These are phyloP conservation scores for Rhododendron ovatum DNA, from an alignment of 148 eudicot species.

Conservation along the genomic window DNA sequence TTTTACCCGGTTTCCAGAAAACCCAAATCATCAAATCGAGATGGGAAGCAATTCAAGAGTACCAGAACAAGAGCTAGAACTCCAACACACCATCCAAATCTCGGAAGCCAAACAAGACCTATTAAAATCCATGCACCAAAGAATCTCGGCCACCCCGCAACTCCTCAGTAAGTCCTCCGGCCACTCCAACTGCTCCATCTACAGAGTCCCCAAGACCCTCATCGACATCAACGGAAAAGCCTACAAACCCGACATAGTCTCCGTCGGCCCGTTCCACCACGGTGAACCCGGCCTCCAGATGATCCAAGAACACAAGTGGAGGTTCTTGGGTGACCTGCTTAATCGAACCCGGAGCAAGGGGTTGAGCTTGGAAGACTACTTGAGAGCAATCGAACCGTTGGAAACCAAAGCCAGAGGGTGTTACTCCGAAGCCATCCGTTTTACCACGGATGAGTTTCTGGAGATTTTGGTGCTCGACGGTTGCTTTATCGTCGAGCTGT, in stretches of 20 bases:
- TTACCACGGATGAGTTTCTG: constrained; percentile 26
- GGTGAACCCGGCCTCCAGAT: constrained; percentile 38
- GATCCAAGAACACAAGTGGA: constrained; percentile 82
- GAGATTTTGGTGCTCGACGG: constrained; percentile 75
- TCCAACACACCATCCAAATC: constrained; percentile 10
- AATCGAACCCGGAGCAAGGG: constrained; percentile 22
- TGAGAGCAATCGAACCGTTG: constrained; percentile 38
- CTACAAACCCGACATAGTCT: constrained; percentile 64
- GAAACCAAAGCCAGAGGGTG: constrained; percentile 46
- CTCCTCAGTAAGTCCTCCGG: constrained; percentile 64
- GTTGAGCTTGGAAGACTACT: constrained; percentile 23
- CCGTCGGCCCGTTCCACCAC: constrained; percentile 75
- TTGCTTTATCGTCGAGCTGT: constrained; percentile 69
- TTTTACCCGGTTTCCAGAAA: no score
- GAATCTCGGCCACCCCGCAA: constrained; percentile 32
- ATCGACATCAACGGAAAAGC: constrained; percentile 40
- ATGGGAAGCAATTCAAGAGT: constrained; percentile 1
- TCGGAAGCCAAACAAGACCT: constrained; percentile 32
- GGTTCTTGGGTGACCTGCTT: constrained; percentile 39
- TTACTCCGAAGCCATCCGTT: constrained; percentile 43
- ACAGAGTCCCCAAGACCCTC: constrained; percentile 60
- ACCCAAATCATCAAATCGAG: neutral
- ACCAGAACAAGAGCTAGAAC: neutral
- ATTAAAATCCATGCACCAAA: constrained; percentile 23
- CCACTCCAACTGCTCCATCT: constrained; percentile 57